phyloP scores from a whole-genome alignment of 2,329 filamentous ascomycete species.

The Pseudogymnoascus sp. region DNA sequence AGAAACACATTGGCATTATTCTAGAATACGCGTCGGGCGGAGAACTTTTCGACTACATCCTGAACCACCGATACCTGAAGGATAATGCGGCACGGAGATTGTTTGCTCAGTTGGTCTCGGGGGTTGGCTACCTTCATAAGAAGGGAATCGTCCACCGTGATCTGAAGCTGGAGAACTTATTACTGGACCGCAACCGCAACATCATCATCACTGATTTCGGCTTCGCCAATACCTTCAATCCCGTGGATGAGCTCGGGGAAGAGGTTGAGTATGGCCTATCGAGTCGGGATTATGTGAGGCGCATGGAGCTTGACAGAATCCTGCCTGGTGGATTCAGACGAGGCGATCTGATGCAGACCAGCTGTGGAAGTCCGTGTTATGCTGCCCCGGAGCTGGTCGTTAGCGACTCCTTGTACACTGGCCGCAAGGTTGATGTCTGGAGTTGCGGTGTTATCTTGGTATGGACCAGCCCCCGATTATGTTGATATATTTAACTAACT shows the following conservation, averaged over 20 bases:
- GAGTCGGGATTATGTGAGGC: slow-evolving; percentile 82
- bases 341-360: slow-evolving; percentile 97
- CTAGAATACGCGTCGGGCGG: slow-evolving; percentile 96
- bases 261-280: slow-evolving; percentile 82
- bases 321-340: slow-evolving; percentile 67
- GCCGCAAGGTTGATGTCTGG: slow-evolving; percentile 97
- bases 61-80: slow-evolving; percentile 94
- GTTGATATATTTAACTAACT: slow-evolving; percentile 18
- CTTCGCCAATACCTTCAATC: slow-evolving; percentile 95
- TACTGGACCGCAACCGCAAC: slow-evolving; percentile 92
- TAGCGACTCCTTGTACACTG: slow-evolving; percentile 93
- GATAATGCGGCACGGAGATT: slow-evolving; percentile 82
- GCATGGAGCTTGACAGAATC: slow-evolving; percentile 72
- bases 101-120: slow-evolving; percentile 92
- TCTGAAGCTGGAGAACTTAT: slow-evolving; percentile 88
- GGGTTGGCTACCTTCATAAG: slow-evolving; percentile 95
- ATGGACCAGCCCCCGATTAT: slow-evolving; percentile 33
- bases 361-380: slow-evolving; percentile 96
- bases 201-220: slow-evolving; percentile 99
- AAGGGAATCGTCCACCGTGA: slow-evolving; percentile 98
- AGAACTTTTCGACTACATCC: slow-evolving; percentile 95
- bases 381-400: slow-evolving; percentile 95
- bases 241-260: slow-evolving; percentile 75
- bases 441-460: slow-evolving; percentile 98
- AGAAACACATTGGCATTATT: slow-evolving; percentile 95